Evolutionary conservation across 192 early-diverging fungal species (phyloP).

Genomic region (Coemansia sp.): DNA sequence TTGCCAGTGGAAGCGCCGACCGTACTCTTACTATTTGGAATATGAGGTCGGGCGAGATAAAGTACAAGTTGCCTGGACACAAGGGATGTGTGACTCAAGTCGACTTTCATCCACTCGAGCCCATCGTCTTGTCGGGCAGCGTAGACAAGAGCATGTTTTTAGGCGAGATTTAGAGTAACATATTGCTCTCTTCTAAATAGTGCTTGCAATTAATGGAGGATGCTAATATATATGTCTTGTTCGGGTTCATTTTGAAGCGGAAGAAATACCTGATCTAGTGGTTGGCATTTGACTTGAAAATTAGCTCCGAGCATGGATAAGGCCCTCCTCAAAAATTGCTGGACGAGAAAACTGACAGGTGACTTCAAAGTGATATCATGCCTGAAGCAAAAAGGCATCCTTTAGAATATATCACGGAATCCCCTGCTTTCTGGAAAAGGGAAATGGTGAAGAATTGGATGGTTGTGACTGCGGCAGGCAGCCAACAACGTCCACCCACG

Average conservation of each 20-base stretch:
- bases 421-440: not conserved
- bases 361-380: not conserved
- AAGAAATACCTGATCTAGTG: not conserved
- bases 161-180: slow-evolving; percentile 66
- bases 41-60: slow-evolving; percentile 71
- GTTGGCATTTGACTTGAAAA: not conserved
- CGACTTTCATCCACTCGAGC: slow-evolving; percentile 90
- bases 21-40: slow-evolving; percentile 93
- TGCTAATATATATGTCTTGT: not conserved
- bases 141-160: slow-evolving; percentile 89
- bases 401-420: not conserved
- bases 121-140: slow-evolving; percentile 83
- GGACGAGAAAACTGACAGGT: too few relatives aligned
- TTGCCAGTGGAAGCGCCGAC: slow-evolving; percentile 87
- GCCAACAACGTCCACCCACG: not conserved
- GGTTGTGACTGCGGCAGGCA: not conserved
- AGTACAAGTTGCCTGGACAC: slow-evolving; percentile 95
- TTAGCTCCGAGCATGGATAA: too few relatives aligned
- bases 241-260: not conserved
- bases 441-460: not conserved
- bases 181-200: not conserved
- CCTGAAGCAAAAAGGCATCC: not conserved
- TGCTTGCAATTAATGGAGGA: not conserved
- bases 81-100: slow-evolving; percentile 93
- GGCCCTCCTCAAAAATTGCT: too few relatives aligned